Evolutionary conservation across 352 stramenopile species (phyloP).

Genomic region (Phytophthora pinifolia): DNA sequence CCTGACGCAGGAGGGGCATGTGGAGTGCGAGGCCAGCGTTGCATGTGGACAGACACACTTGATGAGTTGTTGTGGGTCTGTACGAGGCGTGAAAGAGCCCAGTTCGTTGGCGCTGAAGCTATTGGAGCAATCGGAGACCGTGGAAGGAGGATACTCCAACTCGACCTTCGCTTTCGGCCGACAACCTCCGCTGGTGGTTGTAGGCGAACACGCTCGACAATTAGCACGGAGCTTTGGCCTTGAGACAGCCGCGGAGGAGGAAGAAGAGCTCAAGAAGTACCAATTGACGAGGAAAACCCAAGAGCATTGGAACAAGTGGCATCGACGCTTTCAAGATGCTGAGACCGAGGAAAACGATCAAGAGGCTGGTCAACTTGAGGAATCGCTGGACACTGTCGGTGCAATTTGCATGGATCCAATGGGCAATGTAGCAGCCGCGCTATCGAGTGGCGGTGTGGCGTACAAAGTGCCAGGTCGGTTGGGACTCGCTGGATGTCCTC

Average conservation of each 20-base stretch:
- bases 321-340: constrained; percentile 27
- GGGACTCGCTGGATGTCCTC: constrained; percentile 64
- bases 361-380: constrained; percentile 4
- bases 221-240: constrained; percentile 41
- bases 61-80: constrained; percentile 45
- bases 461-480: constrained; percentile 69
- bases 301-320: constrained; percentile 53
- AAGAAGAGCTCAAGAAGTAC: constrained; percentile 28
- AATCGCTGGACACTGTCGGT: constrained; percentile 59
- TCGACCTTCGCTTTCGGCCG: constrained; percentile 37
- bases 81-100: constrained; percentile 49
- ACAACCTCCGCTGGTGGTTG: constrained; percentile 58
- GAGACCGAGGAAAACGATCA: constrained; percentile 4
- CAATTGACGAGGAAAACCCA: constrained; percentile 39
- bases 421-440: constrained; percentile 54
- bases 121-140: constrained; percentile 27
- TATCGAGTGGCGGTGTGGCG: constrained; percentile 69
- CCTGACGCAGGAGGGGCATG: constrained; percentile 41
- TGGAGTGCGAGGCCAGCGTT: constrained; percentile 65
- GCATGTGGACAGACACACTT: constrained; percentile 40
- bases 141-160: neutral
- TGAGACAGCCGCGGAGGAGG: constrained; percentile 27
- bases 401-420: constrained; percentile 55
- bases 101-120: constrained; percentile 47
- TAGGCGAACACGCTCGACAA: constrained; percentile 40